Conservation (phyloP, 345 rosid species). For the Salix suchowensis region DNA sequence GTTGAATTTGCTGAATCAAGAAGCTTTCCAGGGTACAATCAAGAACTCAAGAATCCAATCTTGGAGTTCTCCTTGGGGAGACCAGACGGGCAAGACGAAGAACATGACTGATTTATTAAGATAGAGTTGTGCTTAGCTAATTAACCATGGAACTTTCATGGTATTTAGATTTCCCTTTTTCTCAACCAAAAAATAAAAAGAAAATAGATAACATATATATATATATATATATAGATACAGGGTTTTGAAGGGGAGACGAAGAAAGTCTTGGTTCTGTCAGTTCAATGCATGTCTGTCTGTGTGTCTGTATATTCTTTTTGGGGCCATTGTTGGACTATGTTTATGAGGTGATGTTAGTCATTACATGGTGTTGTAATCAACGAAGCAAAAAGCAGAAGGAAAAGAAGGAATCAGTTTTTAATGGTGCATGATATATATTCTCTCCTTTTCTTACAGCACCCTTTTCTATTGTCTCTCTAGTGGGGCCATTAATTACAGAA, state of each 20-base stretch:
- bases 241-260: background rate
- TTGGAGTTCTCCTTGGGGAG: constrained; percentile 47
- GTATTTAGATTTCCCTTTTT: background rate
- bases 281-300: constrained; percentile 6
- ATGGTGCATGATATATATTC: background rate
- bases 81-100: constrained; percentile 26
- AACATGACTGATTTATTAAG: constrained; percentile 13
- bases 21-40: constrained; percentile 3
- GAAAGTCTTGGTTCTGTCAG: background rate
- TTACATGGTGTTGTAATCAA: background rate
- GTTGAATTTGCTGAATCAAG: constrained; percentile 19
- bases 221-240: background rate
- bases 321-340: background rate
- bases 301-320: background rate
- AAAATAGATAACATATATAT: background rate
- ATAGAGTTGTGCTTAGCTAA: background rate
- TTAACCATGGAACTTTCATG: background rate
- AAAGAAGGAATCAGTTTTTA: background rate
- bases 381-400: background rate
- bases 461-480: background rate
- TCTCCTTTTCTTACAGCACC: background rate
- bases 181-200: background rate
- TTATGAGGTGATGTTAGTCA: background rate
- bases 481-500: background rate
- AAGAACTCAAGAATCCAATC: constrained; percentile 26